Evolutionary conservation across 306 rosid genomes (phyloP).

Genomic region (Corylus avellana): DNA sequence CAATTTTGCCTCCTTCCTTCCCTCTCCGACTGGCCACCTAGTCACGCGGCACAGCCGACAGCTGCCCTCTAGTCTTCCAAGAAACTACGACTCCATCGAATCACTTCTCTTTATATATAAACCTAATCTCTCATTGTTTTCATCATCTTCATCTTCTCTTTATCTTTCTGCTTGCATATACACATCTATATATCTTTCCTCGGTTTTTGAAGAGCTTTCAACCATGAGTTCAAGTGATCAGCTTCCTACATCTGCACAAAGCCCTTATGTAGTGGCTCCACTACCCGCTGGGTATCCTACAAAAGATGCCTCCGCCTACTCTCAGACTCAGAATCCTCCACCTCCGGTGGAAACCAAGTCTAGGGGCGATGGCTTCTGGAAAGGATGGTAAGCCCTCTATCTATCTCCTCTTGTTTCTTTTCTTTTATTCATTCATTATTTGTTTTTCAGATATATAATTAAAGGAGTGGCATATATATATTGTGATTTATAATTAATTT

Average conservation of each 20-base stretch:
- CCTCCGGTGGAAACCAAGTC: constrained; percentile 49
- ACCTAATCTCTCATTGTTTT: no score
- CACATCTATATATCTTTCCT: neutral
- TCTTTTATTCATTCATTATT: neutral
- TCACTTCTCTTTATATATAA: no score
- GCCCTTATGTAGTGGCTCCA: constrained; percentile 33
- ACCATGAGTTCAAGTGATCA: no score
- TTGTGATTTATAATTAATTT: neutral
- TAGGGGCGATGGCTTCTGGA: constrained; percentile 87
- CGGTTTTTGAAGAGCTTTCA: neutral
- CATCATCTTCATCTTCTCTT: neutral
- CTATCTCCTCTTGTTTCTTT: neutral
- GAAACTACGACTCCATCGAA: no score
- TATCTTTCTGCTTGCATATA: no score
- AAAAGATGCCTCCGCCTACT: constrained; percentile 34
- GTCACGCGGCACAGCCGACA: no score
- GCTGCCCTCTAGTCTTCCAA: no score
- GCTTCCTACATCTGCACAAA: constrained; percentile 32
- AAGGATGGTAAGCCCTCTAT: constrained; percentile 61
- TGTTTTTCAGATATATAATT: neutral
- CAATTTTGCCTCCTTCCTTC: no score
- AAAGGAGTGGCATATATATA: neutral
- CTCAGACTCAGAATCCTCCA: constrained; percentile 37
- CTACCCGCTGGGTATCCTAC: constrained; percentile 80
- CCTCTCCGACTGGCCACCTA: no score